Evolutionary conservation across 2,329 filamentous ascomycete genomes (phyloP).

Genomic region (Xylariales sp.): DNA sequence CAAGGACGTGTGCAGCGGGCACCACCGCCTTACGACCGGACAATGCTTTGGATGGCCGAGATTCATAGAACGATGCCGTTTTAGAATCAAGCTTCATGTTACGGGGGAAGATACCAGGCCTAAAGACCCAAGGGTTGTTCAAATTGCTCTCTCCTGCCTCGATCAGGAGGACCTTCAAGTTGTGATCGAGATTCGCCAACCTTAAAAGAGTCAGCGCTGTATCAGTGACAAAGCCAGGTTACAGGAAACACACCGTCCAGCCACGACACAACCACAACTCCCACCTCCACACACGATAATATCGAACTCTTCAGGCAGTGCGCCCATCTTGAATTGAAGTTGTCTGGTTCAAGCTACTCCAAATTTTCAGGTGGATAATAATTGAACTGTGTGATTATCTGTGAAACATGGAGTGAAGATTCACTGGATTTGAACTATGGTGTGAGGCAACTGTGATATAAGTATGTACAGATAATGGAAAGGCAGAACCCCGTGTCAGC

Average conservation of each 20-base stretch:
- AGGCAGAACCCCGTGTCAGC: not conserved
- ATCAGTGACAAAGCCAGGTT: too few relatives aligned
- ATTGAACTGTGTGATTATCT: too few relatives aligned
- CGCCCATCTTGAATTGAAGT: conserved; percentile 3
- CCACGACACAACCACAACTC: conserved; percentile 58
- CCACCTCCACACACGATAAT: conserved; percentile 77
- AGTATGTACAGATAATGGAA: not conserved
- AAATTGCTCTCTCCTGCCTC: conserved; percentile 41
- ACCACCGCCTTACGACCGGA: conserved; percentile 68
- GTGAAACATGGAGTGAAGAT: not conserved
- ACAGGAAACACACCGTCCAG: conserved; percentile 46
- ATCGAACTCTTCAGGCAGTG: conserved; percentile 70
- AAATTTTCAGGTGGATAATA: not conserved
- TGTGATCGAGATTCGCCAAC: conserved; percentile 72
- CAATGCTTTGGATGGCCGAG: conserved; percentile 68
- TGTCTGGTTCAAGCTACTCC: not conserved
- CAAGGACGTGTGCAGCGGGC: conserved; percentile 69
- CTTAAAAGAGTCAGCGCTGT: too few relatives aligned
- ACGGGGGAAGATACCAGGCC: conserved; percentile 70
- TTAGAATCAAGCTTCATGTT: conserved; percentile 52
- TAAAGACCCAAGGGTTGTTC: conserved; percentile 75
- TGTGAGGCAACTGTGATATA: not conserved
- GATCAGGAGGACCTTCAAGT: conserved; percentile 53
- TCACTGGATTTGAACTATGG: not conserved
- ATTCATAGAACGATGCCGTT: conserved; percentile 73